Evolutionary conservation across 1,139 yeast genomes (phyloP).

Genomic region (Saccharomycopsis crataegensis): DNA sequence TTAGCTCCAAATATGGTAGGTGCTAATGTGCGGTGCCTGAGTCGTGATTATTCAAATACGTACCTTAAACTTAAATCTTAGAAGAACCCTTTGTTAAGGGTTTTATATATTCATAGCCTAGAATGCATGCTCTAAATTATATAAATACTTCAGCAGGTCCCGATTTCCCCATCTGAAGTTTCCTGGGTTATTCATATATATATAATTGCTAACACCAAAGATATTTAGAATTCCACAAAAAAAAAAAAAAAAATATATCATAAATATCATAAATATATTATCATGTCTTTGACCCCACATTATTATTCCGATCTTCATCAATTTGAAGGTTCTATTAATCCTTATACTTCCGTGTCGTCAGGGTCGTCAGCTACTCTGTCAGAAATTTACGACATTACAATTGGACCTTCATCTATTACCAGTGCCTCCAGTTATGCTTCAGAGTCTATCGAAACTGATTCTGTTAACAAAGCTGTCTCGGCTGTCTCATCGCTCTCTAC

Average conservation of each 20-base stretch:
- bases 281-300: conserved; percentile 5
- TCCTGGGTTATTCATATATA: no score
- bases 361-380: background rate
- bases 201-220: no score
- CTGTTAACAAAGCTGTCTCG: background rate
- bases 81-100: no score
- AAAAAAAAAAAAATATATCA: background rate
- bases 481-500: background rate
- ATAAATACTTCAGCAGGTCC: background rate
- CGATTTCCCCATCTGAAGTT: no score
- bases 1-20: no score
- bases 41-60: no score
- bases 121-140: background rate
- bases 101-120: no score
- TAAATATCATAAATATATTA: background rate
- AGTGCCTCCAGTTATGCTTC: background rate
- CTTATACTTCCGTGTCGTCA: conserved; percentile 2
- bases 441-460: background rate
- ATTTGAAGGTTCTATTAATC: conserved; percentile 14
- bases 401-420: background rate
- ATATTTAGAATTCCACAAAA: no score
- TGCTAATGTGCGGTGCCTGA: no score
- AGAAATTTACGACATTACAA: background rate
- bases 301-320: conserved; percentile 17
- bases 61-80: no score